These are phyloP conservation scores for Spathaspora sp. DNA, from an alignment of 1,139 yeast genomes.

Conservation along the genomic window DNA sequence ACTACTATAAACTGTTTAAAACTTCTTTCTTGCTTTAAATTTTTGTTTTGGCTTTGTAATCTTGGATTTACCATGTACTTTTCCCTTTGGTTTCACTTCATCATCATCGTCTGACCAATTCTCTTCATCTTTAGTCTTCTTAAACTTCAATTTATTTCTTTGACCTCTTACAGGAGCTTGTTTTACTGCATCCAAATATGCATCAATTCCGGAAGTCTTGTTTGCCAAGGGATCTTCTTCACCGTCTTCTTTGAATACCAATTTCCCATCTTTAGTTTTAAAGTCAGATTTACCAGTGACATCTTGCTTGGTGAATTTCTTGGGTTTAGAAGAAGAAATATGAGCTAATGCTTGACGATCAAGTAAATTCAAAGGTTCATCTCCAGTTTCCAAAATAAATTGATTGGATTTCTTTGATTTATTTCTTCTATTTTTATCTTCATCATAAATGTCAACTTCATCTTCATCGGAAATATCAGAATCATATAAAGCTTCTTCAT, in stretches of 20 bases:
- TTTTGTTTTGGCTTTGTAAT: slow-evolving; percentile 20
- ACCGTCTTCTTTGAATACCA: slow-evolving; percentile 43
- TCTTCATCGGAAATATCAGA: slow-evolving; percentile 55
- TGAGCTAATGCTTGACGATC: slow-evolving; percentile 84
- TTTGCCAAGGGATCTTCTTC: slow-evolving; percentile 53
- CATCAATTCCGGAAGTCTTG: slow-evolving; percentile 67
- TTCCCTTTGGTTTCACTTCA: slow-evolving; percentile 10
- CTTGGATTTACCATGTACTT: slow-evolving; percentile 3
- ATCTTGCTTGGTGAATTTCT: slow-evolving; percentile 47
- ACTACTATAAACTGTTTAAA: slow-evolving; percentile 22
- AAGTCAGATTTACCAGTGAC: slow-evolving; percentile 47
- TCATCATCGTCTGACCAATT: slow-evolving; percentile 53
- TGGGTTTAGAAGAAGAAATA: slow-evolving; percentile 83
- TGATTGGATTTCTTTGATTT: slow-evolving; percentile 33
- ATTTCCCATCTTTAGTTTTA: slow-evolving; percentile 54
- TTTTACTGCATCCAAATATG: slow-evolving; percentile 89
- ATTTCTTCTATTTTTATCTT: slow-evolving; percentile 13
- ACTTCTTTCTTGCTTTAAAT: slow-evolving; percentile 60
- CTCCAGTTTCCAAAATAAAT: slow-evolving; percentile 75
- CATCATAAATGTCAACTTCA: slow-evolving; percentile 30
- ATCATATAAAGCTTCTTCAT: slow-evolving; percentile 74
- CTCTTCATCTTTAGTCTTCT: slow-evolving; percentile 57
- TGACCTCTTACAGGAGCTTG: slow-evolving; percentile 94
- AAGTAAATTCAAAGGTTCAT: slow-evolving; percentile 84
- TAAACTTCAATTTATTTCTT: slow-evolving; percentile 84